A percentile compares a stretch with the other conserved stretches of the same genome.
Conservation (phyloP, 768 basidiomycete genomes). For the Phylloporus rhodoxanthus region DNA sequence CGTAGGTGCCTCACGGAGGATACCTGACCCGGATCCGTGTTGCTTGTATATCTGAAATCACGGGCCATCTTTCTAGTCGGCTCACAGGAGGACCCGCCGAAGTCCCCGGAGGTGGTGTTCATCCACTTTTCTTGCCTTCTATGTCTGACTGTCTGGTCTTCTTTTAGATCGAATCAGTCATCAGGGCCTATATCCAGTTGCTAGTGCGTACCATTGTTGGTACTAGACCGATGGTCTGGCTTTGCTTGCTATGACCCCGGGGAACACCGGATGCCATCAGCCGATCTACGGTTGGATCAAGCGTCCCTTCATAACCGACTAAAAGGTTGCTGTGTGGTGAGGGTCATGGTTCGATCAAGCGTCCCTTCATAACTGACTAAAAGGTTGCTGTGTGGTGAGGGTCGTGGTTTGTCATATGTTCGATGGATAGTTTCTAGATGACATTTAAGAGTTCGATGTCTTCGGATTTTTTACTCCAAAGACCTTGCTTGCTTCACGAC, state of each 20-base stretch:
- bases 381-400: no score
- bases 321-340: no score
- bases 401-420: no score
- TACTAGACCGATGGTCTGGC: background rate
- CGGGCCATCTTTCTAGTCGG: background rate
- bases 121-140: background rate
- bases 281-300: background rate
- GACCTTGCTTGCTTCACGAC: background rate
- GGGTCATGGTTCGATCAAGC: no score
- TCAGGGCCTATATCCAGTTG: background rate
- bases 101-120: background rate
- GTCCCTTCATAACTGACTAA: no score
- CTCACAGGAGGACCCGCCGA: background rate
- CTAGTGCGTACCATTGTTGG: background rate
- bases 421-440: background rate
- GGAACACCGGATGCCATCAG: constrained; percentile 7
- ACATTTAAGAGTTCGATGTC: constrained; percentile 4
- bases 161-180: background rate
- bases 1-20: no score
- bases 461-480: background rate
- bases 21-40: no score
- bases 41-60: no score
- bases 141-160: background rate
- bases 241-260: background rate
- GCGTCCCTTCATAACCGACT: background rate